Base-by-base conservation (phyloP, 78 protist genomes). In the Cavenderia fasciculata region DNA sequence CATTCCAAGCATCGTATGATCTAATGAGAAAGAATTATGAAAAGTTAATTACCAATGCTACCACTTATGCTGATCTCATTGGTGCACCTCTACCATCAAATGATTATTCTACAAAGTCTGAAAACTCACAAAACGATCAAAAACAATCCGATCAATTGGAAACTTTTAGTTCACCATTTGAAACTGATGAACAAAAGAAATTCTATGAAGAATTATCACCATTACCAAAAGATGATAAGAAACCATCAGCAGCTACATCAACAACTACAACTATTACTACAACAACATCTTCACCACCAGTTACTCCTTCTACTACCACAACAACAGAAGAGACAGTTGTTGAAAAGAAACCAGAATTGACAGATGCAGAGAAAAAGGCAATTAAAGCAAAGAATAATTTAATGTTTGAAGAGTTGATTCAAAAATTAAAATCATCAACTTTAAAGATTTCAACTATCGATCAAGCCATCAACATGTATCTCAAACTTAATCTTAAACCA, bases 1-100 rank as follows among this genome's bases (percentile, higher is more conserved):
- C 49, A 21, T 29, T 63, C 19, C 25, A 66, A 3, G 16, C 31
- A 2, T 11, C 52, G 1, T 88, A 88, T 33, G 94, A 88, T n/a
- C 25, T 12, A 36, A 31, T 75, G 69, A 65, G 94, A 56, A 88
- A 66, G 23, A 79, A 88, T 69, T 88, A 76, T 51, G 94, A 88
- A 19, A 88, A 88, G 31, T 46, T 88, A 19, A 70, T 76, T 40
- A 70, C 87, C 7, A 76, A 76, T 52, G 63, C 68, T 11, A 38
- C 87, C 19, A 38, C 23, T 10, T 71, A 10, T 88, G 94, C 90
- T 7, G 90, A 82, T 14, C 16, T 82, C 25, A 82, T 82, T 57
- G 90, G 90, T 44, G 90, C 56, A 44, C 66, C 78, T 57, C 36
- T 82, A 1, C 90, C 90, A 36, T 56, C 62, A n/a, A 82, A 68